Evolutionary conservation across 2,329 filamentous ascomycete genomes (phyloP).

Genomic region (Talaromyces atroroseus): DNA sequence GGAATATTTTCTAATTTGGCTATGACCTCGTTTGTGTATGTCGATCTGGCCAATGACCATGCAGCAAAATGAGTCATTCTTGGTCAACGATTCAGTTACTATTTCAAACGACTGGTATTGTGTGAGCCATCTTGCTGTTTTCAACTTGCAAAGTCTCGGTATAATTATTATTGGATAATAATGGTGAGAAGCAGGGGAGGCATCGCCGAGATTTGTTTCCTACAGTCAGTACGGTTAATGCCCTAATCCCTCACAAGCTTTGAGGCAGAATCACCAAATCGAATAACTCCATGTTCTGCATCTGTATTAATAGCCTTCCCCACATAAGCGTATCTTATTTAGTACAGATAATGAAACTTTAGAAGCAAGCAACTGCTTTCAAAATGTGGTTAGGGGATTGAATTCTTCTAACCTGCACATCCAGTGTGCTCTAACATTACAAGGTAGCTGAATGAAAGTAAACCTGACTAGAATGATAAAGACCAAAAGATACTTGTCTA

Average conservation of each 20-base stretch:
- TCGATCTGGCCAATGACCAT: slow-evolving; percentile 6
- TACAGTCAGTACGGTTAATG: background rate
- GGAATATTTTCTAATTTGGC: background rate
- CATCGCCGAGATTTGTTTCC: too few relatives aligned
- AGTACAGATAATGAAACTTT: background rate
- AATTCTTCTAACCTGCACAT: background rate
- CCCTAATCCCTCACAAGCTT: background rate
- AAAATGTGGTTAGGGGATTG: background rate
- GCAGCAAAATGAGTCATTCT: slow-evolving; percentile 11
- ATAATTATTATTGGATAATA: background rate
- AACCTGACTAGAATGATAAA: background rate
- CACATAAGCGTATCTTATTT: background rate
- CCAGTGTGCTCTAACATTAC: background rate
- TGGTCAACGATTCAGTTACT: slow-evolving; percentile 6
- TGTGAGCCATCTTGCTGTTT: background rate
- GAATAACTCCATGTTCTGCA: background rate
- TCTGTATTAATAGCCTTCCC: background rate
- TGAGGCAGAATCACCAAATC: background rate
- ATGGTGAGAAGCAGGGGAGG: background rate
- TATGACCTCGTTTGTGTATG: background rate
- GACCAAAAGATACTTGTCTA: background rate
- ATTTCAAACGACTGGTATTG: background rate
- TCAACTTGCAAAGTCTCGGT: background rate
- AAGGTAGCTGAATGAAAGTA: background rate
- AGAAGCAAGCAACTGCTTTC: background rate